A percentile compares a stretch with the other conserved stretches of the same genome.
phyloP scores from a whole-genome alignment of 2,329 filamentous ascomycete genomes.

The Daldinia sp. region DNA sequence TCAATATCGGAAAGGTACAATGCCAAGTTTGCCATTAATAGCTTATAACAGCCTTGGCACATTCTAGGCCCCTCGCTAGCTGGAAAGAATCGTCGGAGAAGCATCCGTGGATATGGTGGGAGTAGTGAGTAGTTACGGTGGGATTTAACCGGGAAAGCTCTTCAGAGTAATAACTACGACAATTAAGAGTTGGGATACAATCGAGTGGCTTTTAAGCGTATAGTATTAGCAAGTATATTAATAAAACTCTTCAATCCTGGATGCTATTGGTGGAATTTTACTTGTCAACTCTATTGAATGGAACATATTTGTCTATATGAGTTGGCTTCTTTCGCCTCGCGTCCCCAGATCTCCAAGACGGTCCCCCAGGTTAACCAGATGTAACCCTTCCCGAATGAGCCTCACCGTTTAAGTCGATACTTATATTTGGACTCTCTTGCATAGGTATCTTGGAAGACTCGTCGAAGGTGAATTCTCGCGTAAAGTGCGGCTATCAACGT shows the following conservation, averaged over 20 bases:
- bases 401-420: background rate
- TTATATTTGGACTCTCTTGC: no score
- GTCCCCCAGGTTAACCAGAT: background rate
- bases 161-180: background rate
- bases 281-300: background rate
- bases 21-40: constrained; percentile 15
- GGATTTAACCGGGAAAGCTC: background rate
- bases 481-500: no score
- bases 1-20: background rate
- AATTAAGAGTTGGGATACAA: background rate
- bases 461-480: no score
- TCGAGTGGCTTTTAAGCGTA: background rate
- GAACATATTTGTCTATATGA: background rate
- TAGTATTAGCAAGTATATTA: background rate
- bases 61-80: constrained; percentile 8
- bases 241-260: background rate
- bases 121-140: background rate
- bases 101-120: background rate
- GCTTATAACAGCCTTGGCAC: background rate
- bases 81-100: constrained; percentile 6
- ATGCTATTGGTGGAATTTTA: background rate
- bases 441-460: no score
- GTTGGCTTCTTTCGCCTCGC: background rate
- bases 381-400: background rate
- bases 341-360: background rate